Conservation (phyloP, 2,329 filamentous ascomycete species). For the Diaporthe citrichinensis region DNA sequence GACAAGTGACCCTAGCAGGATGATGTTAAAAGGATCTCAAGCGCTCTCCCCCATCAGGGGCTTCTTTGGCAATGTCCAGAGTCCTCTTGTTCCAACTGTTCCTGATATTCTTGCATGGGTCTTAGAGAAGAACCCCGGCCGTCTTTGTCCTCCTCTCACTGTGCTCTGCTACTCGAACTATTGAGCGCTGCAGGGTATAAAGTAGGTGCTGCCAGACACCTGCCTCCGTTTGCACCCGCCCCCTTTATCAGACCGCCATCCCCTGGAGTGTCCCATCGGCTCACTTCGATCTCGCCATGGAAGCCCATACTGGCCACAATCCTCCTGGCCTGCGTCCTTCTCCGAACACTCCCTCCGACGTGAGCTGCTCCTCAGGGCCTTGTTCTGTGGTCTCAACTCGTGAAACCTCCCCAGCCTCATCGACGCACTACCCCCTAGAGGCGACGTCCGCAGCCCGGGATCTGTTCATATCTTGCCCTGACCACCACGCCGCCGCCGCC, state of each 20-base stretch:
- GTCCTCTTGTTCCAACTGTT: slow-evolving; percentile 33
- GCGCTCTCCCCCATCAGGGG: slow-evolving; percentile 19
- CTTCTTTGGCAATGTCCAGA: slow-evolving; percentile 36
- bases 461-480: not conserved
- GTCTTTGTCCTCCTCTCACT: slow-evolving; percentile 35
- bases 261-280: not conserved
- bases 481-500: not conserved
- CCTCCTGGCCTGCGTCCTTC: not conserved
- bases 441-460: not conserved
- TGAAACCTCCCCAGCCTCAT: slow-evolving; percentile 40
- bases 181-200: slow-evolving; percentile 47
- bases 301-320: slow-evolving; percentile 20
- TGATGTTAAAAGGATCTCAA: slow-evolving; percentile 31
- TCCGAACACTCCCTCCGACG: slow-evolving; percentile 27
- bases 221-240: slow-evolving; percentile 49
- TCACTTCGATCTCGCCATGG: slow-evolving; percentile 25
- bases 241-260: slow-evolving; percentile 36
- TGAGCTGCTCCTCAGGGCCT: slow-evolving; percentile 29
- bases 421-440: slow-evolving; percentile 25
- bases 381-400: slow-evolving; percentile 37
- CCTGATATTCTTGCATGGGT: slow-evolving; percentile 36
- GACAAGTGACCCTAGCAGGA: slow-evolving; percentile 28
- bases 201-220: slow-evolving; percentile 44
- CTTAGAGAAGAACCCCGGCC: slow-evolving; percentile 20
- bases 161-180: slow-evolving; percentile 22